Base-by-base conservation (phyloP, 768 basidiomycete species). In the Strobilomyces echinocephalus region DNA sequence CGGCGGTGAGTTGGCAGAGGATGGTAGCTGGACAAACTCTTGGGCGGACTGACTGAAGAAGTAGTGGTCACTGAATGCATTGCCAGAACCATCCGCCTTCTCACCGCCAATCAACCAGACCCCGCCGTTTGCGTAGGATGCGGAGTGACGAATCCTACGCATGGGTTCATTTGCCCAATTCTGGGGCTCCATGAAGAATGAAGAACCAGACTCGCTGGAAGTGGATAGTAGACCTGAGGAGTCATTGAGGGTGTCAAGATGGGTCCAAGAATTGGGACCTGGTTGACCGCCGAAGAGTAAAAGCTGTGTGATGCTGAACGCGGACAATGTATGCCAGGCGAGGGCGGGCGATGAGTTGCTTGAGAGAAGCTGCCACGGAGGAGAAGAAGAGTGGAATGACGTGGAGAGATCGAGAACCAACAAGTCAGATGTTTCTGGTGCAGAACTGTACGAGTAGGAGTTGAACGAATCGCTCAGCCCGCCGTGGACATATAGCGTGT, bases 51-150 rank as follows among this genome's bases (percentile, higher is more conserved):
- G 77, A 59, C 79, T 64, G 69, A 89, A 91, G 20, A 77, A 65
- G 60, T 82, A 91, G 51, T 86, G 79, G 43, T 87, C 82, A 6
- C 78, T 72, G 62, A 87, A 84, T 1, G 74, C 79, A 46, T 70
- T 73, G 1, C 76, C 76, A 9, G 91, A 94, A 12, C 82, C 89
- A 66, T 95, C 93, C n/a, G 82, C 82, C 61, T 78, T 84, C 69
- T 87, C 79, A 8, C 93, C 93, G 4, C 93, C 93, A 43, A 87
- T 76, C 34, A 95, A 76, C 70, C 79, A 90, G 11, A 90, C 74
- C 42, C 73, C 70, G 7, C 83, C 84, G 8, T 71, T 69, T 1
- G 74, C 54, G 11, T 79, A 75, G 8, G 79, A 75, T 7, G 87
- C 69, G 8, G 87, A 77, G 63, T 94, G 90, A 60, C 84, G 81